Conservation (phyloP, 768 basidiomycete genomes). For the Amanita molliuscula region DNA sequence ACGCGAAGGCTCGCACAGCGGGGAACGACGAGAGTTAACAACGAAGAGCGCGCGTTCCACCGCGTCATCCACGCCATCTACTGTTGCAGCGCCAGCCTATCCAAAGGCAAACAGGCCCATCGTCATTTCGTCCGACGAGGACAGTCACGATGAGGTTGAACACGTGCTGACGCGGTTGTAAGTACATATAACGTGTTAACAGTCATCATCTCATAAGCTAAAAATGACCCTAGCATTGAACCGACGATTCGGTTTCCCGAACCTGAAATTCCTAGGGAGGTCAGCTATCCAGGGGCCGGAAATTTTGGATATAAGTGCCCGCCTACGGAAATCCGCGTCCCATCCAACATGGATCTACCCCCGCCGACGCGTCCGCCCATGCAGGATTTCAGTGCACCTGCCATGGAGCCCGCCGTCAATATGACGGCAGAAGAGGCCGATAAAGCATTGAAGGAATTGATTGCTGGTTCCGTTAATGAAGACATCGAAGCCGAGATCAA, state of each 20-base stretch:
- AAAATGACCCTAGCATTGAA: conserved; percentile 8
- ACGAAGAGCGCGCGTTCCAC: not conserved
- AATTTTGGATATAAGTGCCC: conserved; percentile 4
- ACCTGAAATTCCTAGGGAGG: not conserved
- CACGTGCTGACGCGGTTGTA: conserved; percentile 7
- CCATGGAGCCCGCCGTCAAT: conserved; percentile 17
- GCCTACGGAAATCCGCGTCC: conserved; percentile 22
- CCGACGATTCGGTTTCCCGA: conserved; percentile 1
- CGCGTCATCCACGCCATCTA: not conserved
- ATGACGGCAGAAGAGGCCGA: conserved; percentile 53
- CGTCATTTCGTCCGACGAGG: conserved; percentile 27
- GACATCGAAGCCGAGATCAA: conserved; percentile 49
- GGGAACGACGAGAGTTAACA: not conserved
- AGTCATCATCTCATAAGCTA: not conserved
- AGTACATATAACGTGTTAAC: conserved; percentile 5
- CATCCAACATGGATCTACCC: conserved; percentile 21
- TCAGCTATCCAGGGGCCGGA: not conserved
- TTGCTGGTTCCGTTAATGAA: conserved; percentile 55
- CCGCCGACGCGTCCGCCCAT: conserved; percentile 8
- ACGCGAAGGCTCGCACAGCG: not conserved
- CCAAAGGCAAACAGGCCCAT: conserved; percentile 13
- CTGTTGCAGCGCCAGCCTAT: not conserved
- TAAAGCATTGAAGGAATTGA: conserved; percentile 66
- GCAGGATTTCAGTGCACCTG: conserved; percentile 14
- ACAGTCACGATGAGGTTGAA: conserved; percentile 15